Percentiles rank a stretch among this genome's conserved stretches.
These are phyloP conservation scores for Lepidium didymum DNA, from an alignment of 345 rosid genomes.

Conservation along the genomic window DNA sequence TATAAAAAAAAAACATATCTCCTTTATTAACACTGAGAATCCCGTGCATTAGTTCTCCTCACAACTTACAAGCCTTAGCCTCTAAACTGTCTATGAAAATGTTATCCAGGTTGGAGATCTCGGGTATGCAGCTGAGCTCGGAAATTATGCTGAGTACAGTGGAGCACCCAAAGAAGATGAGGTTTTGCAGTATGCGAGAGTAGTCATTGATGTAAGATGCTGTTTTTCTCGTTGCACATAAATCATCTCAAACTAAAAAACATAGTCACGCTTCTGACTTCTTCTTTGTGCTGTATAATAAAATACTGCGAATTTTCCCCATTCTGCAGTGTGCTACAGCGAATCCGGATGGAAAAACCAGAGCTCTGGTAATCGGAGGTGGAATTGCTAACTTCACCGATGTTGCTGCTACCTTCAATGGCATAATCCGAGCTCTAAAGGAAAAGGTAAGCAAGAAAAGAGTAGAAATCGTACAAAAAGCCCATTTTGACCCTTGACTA, in stretches of 20 bases:
- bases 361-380: constrained; percentile 94
- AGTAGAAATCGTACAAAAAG: constrained; percentile 56
- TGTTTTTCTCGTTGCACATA: neutral
- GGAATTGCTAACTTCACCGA: constrained; percentile 97
- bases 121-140: constrained; percentile 83
- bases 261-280: neutral
- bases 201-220: constrained; percentile 71
- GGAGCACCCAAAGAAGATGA: constrained; percentile 99
- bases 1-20: neutral
- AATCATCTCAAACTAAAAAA: neutral
- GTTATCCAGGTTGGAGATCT: constrained; percentile 88
- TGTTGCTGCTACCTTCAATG: constrained; percentile 89
- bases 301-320: neutral
- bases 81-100: neutral
- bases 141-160: constrained; percentile 92
- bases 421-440: constrained; percentile 80
- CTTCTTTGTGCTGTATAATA: neutral
- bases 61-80: neutral
- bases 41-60: neutral
- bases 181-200: constrained; percentile 98
- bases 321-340: constrained; percentile 73
- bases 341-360: constrained; percentile 73
- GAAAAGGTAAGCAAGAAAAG: constrained; percentile 76
- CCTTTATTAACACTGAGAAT: neutral
- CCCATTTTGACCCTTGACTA: constrained; percentile 51